These are phyloP conservation scores for Maudiozyma turicensis DNA, from an alignment of 805 yeast genomes.

Conservation along the genomic window DNA sequence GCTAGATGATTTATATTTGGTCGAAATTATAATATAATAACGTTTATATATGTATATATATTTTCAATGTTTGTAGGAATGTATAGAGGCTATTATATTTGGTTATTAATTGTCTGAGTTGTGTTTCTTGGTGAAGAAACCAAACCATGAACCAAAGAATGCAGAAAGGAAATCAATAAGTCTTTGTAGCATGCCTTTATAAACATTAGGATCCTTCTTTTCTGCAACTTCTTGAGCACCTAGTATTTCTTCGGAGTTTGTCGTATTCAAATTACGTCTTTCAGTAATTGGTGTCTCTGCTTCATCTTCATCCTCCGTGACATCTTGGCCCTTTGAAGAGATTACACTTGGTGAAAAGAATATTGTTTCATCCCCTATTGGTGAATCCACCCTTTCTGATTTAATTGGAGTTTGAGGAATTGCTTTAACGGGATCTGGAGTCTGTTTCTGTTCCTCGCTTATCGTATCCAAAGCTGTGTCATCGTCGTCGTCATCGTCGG, in stretches of 20 bases:
- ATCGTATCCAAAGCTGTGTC: neutral
- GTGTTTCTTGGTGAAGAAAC: neutral
- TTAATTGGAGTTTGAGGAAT: neutral
- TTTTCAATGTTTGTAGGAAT: neutral
- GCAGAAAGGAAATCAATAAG: constrained; percentile 4
- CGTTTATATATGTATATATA: neutral
- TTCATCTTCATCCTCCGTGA: neutral
- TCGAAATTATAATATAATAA: neutral
- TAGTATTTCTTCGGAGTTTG: too few relatives aligned
- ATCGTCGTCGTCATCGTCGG: neutral
- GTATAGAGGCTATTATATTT: neutral
- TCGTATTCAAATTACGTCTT: neutral
- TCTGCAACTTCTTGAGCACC: neutral
- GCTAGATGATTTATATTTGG: neutral
- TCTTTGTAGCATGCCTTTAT: constrained; percentile 4
- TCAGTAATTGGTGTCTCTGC: neutral
- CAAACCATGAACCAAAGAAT: constrained; percentile 7
- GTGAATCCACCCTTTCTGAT: neutral
- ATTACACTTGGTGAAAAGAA: neutral
- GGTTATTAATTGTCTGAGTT: neutral
- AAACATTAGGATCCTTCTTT: constrained; percentile 1
- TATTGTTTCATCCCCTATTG: neutral
- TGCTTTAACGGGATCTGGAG: neutral
- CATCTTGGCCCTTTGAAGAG: neutral
- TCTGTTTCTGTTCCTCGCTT: neutral